Conservation (phyloP, 2,329 filamentous ascomycete genomes). For the Seiridium unicorne region DNA sequence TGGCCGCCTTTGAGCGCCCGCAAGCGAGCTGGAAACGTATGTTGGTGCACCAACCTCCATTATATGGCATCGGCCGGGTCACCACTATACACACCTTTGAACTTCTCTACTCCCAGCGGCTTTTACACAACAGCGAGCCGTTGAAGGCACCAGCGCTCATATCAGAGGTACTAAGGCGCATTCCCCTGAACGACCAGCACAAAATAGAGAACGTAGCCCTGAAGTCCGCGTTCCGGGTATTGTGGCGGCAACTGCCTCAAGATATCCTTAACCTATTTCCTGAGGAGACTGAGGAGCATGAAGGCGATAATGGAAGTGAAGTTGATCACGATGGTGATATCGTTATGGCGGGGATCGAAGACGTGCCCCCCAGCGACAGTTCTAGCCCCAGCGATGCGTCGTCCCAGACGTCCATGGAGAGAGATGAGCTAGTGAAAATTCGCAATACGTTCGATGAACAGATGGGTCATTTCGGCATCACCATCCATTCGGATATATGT, state of each 20-base stretch:
- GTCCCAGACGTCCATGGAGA: background rate
- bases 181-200: too few relatives aligned
- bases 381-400: too few relatives aligned
- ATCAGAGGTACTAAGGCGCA: too few relatives aligned
- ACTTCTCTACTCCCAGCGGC: background rate
- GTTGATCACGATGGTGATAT: too few relatives aligned
- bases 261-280: too few relatives aligned
- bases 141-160: background rate
- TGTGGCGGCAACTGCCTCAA: too few relatives aligned
- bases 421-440: background rate
- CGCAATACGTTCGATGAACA: background rate
- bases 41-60: constrained; percentile 22
- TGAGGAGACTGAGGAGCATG: too few relatives aligned
- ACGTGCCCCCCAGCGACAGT: too few relatives aligned
- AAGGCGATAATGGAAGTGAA: too few relatives aligned
- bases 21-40: constrained; percentile 20
- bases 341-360: too few relatives aligned
- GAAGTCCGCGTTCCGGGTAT: too few relatives aligned
- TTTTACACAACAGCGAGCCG: background rate
- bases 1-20: background rate
- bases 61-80: constrained; percentile 15
- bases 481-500: background rate
- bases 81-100: background rate
- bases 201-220: too few relatives aligned
- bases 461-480: background rate